A percentile compares a stretch with the other conserved stretches of the same genome.
Evolutionary conservation across 1,284 basidiomycete genomes (phyloP).

Genomic region (Pholiota adiposa): DNA sequence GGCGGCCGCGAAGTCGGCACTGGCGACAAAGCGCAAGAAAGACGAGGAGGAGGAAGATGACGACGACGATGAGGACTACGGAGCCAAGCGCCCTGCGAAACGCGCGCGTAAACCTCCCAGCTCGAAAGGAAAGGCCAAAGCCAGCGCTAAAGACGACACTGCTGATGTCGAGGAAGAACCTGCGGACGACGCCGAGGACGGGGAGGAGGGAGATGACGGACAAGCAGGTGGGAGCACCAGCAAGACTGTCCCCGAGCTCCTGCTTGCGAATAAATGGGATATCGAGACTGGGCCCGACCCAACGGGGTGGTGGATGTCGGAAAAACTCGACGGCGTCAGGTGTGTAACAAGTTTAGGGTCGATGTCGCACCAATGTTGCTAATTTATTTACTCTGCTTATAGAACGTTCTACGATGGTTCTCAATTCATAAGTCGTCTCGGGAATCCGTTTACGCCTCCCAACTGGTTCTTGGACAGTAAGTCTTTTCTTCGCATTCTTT

Average conservation of each 20-base stretch:
- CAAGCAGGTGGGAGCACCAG: conserved; percentile 21
- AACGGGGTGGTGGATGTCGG: conserved; percentile 70
- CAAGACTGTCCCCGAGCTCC: conserved; percentile 44
- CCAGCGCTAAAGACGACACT: conserved; percentile 18
- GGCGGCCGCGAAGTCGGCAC: background rate
- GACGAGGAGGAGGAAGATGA: conserved; percentile 32
- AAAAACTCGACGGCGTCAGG: conserved; percentile 66
- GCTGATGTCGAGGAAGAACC: conserved; percentile 23
- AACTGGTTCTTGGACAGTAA: conserved; percentile 63
- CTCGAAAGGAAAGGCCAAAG: conserved; percentile 27
- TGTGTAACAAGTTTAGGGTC: conserved; percentile 31
- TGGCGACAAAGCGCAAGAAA: conserved; percentile 1
- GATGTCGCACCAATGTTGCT: background rate
- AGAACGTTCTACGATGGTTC: conserved; percentile 67
- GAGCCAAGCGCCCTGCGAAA: conserved; percentile 26
- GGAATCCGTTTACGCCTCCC: conserved; percentile 65
- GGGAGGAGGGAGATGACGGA: conserved; percentile 36
- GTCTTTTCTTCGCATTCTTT: conserved; percentile 25
- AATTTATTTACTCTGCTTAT: background rate
- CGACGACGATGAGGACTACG: conserved; percentile 35
- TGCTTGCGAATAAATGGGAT: conserved; percentile 67
- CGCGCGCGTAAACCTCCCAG: conserved; percentile 26
- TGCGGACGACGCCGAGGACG: conserved; percentile 34
- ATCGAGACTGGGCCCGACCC: conserved; percentile 58
- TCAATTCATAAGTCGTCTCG: conserved; percentile 59